Percentiles rank a stretch among this genome's conserved stretches.
phyloP scores from a whole-genome alignment of 2,329 filamentous ascomycete genomes.

The Cladosporium halotolerans region DNA sequence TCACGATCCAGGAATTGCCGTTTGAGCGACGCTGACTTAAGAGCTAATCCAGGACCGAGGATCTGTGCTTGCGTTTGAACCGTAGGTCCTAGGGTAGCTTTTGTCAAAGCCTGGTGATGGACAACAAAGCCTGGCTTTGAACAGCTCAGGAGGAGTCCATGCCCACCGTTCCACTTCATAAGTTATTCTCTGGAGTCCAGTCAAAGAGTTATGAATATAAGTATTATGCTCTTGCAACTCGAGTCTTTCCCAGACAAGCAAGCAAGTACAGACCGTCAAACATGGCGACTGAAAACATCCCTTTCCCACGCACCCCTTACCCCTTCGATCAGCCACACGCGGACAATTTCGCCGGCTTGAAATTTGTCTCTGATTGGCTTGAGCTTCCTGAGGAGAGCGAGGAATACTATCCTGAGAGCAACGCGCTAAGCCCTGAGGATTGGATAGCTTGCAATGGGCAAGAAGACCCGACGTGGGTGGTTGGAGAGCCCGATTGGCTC shows the following conservation, averaged over 20 bases:
- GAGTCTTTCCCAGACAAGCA: background rate
- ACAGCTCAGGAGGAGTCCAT: too few relatives aligned
- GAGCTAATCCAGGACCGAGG: background rate
- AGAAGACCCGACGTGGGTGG: background rate
- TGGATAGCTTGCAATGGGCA: background rate
- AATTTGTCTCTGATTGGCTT: background rate
- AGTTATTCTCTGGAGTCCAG: too few relatives aligned
- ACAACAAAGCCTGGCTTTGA: too few relatives aligned
- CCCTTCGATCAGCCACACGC: background rate
- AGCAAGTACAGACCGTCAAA: background rate
- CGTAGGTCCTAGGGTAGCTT: too few relatives aligned
- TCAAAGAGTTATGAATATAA: background rate
- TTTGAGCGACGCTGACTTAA: background rate
- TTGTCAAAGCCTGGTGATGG: too few relatives aligned
- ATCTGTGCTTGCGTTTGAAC: too few relatives aligned
- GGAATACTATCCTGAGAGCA: background rate
- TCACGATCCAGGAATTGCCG: background rate
- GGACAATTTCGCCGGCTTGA: background rate
- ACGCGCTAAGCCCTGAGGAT: background rate
- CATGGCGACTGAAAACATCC: background rate
- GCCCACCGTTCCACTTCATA: too few relatives aligned
- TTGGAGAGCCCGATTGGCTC: background rate
- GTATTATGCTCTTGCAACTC: background rate
- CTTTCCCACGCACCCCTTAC: background rate
- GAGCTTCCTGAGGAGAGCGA: background rate